Base-by-base conservation (phyloP, 805 yeast genomes). In the Blastobotrys parvus region DNA sequence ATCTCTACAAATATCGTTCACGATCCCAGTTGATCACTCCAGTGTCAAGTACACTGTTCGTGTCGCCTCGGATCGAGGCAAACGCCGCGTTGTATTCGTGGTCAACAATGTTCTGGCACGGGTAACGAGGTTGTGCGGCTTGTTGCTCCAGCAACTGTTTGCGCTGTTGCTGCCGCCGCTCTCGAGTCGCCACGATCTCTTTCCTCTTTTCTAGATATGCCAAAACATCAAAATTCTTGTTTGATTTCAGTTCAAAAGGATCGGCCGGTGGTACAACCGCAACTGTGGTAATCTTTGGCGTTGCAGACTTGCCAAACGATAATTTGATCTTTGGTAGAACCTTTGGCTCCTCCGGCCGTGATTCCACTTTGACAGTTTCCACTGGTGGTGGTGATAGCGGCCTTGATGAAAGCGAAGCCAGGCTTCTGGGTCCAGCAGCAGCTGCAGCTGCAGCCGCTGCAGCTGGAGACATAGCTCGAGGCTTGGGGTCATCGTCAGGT, bases 21-120 rank as follows among this genome's bases (percentile, higher is more conserved):
- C 40, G 22, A 19, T 44, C 47, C 47, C 47, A 44, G 22, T 44
- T 44, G 17, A 44, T 38, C 5, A 44, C 27, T 3, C 47, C 47
- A n/a, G 47, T 40, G 22, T 44, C 47, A 7, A 41, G 39, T 7
- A 44, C 39, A 10, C 25, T 21, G 30, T 34, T 39, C 18, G 34
- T 32, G 13, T 42, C 23, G 38, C 39, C 46, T 30, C 41, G 47
- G 35, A 44, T 35, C 16, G 33, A 33, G 11, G 47, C 47, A 29
- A 44, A 36, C 19, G 47, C 47, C 11, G 31, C 41, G 16, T 40
- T 29, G 27, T 40, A 44, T 18, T 44, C 47, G 15, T 31, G 47
- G 21, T 41, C 47, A 7, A 44, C 27, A 18, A 29, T 13, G 10
- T 31, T 20, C 35, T 39, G 25, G 27, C 31, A 15, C 20, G 30